Base-by-base conservation (phyloP, 75 land plant species). In the Picea sitchensis region DNA sequence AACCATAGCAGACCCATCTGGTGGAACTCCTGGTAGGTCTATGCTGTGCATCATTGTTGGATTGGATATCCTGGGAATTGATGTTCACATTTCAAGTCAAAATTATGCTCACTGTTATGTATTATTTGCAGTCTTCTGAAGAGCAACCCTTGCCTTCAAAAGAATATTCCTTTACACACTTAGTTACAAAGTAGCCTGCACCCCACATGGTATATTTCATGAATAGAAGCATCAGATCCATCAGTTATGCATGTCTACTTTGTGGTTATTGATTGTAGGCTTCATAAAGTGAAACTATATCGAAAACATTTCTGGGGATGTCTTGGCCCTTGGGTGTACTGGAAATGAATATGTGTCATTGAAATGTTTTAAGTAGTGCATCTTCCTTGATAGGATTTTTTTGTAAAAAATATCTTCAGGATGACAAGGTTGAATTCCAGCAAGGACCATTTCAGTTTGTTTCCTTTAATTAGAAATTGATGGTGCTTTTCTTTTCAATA, bases 1-100 rank as follows among this genome's bases (percentile, higher is more conserved):
- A 60, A 95, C 98, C 11, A 81, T 97, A 73, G 82, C 94, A 23
- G 96, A 91, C 59, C 58, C 89, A 61, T 83, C 77, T 31, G 58
- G 76, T 17, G 86, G 86, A 64, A 78, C 51, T 82, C 80, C 91
- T 79, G 98, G 98, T 91, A 78, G 3, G 12, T 68, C 1, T 12
- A 21, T 76, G 23, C n/a, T 5, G 51, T 17, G 41, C 41, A 34
- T 67, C 36, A 5, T 36, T 26, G 2, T 0, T 67, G n/a, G 5
- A 67, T 36, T 17, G n/a, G 1, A 34, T 67, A 17, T 18, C 7
- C 34, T 38, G 41, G 8, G 44, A 67, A 67, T 36, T 36, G n/a
- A 67, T 34, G 41, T 67, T 17, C 5, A 34, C 18, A 38, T 51
- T 51, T 51, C 56, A 36, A 1, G 18, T 34, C 20, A 5, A 32